These are phyloP conservation scores for Pythium utonaiense DNA, from an alignment of 352 stramenopile genomes.

Conservation along the genomic window DNA sequence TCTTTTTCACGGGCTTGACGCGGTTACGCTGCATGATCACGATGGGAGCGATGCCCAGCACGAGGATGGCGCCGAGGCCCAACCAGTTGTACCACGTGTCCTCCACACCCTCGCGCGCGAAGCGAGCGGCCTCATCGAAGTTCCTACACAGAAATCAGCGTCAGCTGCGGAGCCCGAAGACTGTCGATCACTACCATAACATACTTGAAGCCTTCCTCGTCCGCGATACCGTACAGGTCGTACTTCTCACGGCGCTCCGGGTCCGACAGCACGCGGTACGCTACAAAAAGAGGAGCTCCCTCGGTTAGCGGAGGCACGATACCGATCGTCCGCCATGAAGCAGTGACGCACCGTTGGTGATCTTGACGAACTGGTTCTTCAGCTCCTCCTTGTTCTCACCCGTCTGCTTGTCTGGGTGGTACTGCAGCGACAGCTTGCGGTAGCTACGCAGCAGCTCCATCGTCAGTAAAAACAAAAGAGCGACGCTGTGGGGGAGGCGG, in stretches of 20 bases:
- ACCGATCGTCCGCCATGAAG: no score
- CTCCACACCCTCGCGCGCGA: conserved; percentile 60
- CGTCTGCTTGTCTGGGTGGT: conserved; percentile 93
- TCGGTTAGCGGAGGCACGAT: no score
- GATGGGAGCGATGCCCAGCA: conserved; percentile 54
- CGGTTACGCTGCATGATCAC: conserved; percentile 72
- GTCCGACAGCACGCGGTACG: conserved; percentile 74
- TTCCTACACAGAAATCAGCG: conserved; percentile 35
- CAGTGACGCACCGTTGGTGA: conserved; percentile 67
- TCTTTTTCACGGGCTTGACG: conserved; percentile 65
- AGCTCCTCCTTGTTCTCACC: conserved; percentile 51
- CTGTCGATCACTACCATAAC: no score
- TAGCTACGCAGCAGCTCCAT: conserved; percentile 46
- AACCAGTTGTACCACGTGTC: conserved; percentile 74
- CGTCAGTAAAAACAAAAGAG: not conserved
- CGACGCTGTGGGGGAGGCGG: no score
- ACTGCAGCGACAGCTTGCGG: conserved; percentile 91
- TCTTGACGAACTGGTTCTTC: conserved; percentile 75
- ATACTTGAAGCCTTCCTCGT: conserved; percentile 74
- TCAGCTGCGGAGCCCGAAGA: no score
- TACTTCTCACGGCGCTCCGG: conserved; percentile 73
- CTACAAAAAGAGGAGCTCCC: no score
- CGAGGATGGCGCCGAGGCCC: conserved; percentile 49
- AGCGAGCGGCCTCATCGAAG: conserved; percentile 73
- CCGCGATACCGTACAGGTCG: conserved; percentile 73